Evolutionary conservation across 1,284 basidiomycete species (phyloP).

Genomic region (Marasmius fiardii): DNA sequence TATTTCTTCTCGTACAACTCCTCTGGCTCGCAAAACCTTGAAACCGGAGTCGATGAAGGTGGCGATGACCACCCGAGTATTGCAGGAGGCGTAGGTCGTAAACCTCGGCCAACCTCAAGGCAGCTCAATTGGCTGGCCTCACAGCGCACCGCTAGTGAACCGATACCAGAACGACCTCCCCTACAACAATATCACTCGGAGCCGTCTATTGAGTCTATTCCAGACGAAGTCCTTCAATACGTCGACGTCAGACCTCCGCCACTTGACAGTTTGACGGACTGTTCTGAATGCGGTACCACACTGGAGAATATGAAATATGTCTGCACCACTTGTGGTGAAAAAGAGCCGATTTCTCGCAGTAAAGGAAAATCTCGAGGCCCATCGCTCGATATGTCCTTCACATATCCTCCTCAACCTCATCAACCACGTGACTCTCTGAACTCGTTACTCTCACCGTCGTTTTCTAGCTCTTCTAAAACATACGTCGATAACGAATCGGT

Average conservation of each 20-base stretch:
- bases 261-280: slow-evolving; percentile 68
- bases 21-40: slow-evolving; percentile 45
- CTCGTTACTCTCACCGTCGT: slow-evolving; percentile 28
- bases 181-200: slow-evolving; percentile 15
- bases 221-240: slow-evolving; percentile 49
- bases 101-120: slow-evolving; percentile 55
- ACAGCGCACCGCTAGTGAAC: slow-evolving; percentile 34
- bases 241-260: slow-evolving; percentile 49
- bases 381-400: slow-evolving; percentile 12
- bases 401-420: slow-evolving; percentile 16
- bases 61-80: slow-evolving; percentile 24
- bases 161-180: slow-evolving; percentile 11
- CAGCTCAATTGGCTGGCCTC: slow-evolving; percentile 58
- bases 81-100: slow-evolving; percentile 20
- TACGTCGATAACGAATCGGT: slow-evolving; percentile 22
- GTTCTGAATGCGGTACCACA: slow-evolving; percentile 73
- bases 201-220: slow-evolving; percentile 24
- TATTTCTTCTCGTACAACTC: slow-evolving; percentile 74
- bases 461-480: slow-evolving; percentile 38
- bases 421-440: slow-evolving; percentile 17
- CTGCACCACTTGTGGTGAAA: slow-evolving; percentile 83
- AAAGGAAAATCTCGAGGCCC: slow-evolving; percentile 30
- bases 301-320: slow-evolving; percentile 84
- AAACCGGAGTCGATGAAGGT: slow-evolving; percentile 50
- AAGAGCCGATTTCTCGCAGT: slow-evolving; percentile 37